Evolutionary conservation across 75 land plant species (phyloP).

Genomic region (Ceratopteris richardii): DNA sequence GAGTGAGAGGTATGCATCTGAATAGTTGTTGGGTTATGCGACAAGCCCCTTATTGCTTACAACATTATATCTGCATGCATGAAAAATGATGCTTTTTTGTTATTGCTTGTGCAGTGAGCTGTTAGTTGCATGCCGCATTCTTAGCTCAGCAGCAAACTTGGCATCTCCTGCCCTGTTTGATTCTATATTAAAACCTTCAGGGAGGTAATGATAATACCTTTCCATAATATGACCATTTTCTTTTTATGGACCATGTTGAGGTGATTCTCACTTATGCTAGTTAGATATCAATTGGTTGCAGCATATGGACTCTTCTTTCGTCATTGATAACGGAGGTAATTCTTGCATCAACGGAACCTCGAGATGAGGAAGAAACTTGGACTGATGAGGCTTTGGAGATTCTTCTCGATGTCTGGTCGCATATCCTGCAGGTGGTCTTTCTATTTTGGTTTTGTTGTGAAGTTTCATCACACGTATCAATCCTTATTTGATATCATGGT

Average conservation of each 20-base stretch:
- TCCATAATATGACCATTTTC: no score
- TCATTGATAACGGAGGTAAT: conserved; percentile 70
- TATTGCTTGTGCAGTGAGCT: conserved; percentile 53
- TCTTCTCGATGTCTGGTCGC: conserved; percentile 81
- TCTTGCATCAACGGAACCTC: conserved; percentile 24
- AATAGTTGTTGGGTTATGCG: no score
- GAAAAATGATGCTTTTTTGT: no score
- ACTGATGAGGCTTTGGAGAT: conserved; percentile 68
- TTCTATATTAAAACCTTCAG: conserved; percentile 54
- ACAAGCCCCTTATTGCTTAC: no score
- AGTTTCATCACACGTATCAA: no score
- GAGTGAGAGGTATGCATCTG: conserved; percentile 76
- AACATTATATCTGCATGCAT: no score
- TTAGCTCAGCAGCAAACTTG: conserved; percentile 63
- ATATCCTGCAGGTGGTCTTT: conserved; percentile 53
- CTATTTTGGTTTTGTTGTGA: not conserved
- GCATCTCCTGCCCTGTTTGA: conserved; percentile 68
- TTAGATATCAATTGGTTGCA: conserved; percentile 16
- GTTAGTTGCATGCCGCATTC: conserved; percentile 91
- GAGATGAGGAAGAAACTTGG: conserved; percentile 77
- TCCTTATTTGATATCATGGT: no score
- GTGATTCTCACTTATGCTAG: no score
- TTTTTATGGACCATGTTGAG: no score
- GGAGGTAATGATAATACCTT: conserved; percentile 22
- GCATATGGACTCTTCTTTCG: conserved; percentile 63